A percentile compares a stretch with the other conserved stretches of the same genome.
phyloP scores from a whole-genome alignment of 805 yeast genomes.

The Candida saitoana region DNA sequence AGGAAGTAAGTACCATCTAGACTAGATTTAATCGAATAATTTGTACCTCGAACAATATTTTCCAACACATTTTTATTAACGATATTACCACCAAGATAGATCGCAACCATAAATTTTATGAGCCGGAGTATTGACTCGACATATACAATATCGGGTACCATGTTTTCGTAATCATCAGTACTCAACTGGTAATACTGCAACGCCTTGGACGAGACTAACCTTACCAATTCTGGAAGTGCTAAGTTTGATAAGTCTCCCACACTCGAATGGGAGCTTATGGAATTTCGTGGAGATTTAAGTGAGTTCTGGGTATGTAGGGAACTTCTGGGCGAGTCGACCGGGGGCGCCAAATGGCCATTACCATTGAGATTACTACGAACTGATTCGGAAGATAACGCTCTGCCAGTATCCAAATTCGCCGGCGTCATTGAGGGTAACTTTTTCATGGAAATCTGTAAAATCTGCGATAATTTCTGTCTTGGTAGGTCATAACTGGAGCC shows the following conservation, averaged over 20 bases:
- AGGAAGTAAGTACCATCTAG: constrained; percentile 14
- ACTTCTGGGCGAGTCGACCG: constrained; percentile 1
- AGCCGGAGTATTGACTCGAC: constrained; percentile 67
- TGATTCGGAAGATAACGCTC: constrained; percentile 2
- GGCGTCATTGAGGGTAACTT: constrained; percentile 6
- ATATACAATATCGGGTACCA: constrained; percentile 76
- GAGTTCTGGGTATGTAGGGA: neutral
- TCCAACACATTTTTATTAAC: constrained; percentile 27
- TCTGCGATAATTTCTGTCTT: constrained; percentile 27
- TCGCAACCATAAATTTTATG: constrained; percentile 53
- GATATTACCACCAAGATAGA: constrained; percentile 41
- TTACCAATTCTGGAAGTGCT: constrained; percentile 31
- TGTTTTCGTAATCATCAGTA: constrained; percentile 58
- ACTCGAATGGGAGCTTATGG: constrained; percentile 20
- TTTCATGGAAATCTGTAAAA: constrained; percentile 24
- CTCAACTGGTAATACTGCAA: constrained; percentile 39
- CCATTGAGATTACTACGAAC: constrained; percentile 1
- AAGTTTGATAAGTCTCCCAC: constrained; percentile 24
- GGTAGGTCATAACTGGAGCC: constrained; percentile 50
- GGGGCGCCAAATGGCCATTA: neutral
- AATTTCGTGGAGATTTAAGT: constrained; percentile 30
- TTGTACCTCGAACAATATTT: constrained; percentile 1
- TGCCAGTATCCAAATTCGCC: neutral
- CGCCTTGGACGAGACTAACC: constrained; percentile 24
- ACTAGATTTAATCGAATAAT: neutral